Evolutionary conservation across 2,329 filamentous ascomycete species (phyloP).

Genomic region (Ramularia collo-cygni): DNA sequence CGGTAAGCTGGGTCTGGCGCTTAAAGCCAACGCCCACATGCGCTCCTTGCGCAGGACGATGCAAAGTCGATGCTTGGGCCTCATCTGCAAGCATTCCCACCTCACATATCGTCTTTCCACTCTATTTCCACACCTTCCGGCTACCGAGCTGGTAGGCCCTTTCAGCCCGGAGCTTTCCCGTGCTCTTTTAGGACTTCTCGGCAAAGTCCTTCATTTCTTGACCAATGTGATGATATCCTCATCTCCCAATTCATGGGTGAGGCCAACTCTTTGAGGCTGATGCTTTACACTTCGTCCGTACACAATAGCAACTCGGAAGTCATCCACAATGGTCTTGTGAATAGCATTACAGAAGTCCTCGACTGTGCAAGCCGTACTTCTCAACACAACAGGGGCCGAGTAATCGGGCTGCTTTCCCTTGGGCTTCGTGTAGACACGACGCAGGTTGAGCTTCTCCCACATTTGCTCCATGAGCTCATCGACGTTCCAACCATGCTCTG

Average conservation of each 20-base stretch:
- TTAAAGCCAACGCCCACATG: too few relatives aligned
- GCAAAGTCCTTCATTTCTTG: slow-evolving; percentile 23
- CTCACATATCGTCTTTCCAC: too few relatives aligned
- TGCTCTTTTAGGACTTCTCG: too few relatives aligned
- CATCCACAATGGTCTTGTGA: slow-evolving; percentile 89
- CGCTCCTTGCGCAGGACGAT: too few relatives aligned
- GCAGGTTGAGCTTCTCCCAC: slow-evolving; percentile 94
- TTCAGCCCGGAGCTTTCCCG: too few relatives aligned
- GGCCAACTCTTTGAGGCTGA: slow-evolving; percentile 90
- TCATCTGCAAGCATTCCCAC: too few relatives aligned
- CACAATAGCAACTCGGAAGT: slow-evolving; percentile 92
- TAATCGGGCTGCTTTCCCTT: slow-evolving; percentile 95
- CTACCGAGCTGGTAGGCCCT: too few relatives aligned
- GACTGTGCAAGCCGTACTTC: slow-evolving; percentile 73
- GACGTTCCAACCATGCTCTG: slow-evolving; percentile 91
- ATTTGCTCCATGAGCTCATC: slow-evolving; percentile 95
- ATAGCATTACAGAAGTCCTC: slow-evolving; percentile 99
- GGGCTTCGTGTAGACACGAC: slow-evolving; percentile 94
- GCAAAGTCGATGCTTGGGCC: too few relatives aligned
- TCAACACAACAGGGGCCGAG: slow-evolving; percentile 79
- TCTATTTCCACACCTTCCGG: too few relatives aligned
- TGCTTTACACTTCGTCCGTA: slow-evolving; percentile 98
- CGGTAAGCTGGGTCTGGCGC: too few relatives aligned
- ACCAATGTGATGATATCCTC: slow-evolving; percentile 69
- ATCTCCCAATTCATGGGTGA: slow-evolving; percentile 84